phyloP scores from a whole-genome alignment of 352 stramenopile genomes.

The Phytopythium aichiense region DNA sequence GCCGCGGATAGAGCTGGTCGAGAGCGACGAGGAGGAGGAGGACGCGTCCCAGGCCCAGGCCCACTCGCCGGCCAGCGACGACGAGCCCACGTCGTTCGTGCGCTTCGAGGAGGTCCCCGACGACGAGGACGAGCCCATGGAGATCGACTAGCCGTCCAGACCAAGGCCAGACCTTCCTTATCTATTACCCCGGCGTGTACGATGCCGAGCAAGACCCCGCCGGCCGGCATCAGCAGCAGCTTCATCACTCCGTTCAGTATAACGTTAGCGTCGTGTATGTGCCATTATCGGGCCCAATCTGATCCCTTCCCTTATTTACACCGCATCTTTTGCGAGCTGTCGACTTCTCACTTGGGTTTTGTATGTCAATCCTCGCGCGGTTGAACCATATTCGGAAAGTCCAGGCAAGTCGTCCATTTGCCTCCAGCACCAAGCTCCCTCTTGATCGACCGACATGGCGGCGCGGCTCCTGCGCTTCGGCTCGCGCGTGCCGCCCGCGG shows the following conservation, averaged over 20 bases:
- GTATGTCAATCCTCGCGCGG: not conserved
- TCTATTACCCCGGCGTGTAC: not conserved
- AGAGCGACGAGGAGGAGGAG: slow-evolving; percentile 36
- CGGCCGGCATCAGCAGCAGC: too few species aligned
- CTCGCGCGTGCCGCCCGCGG: slow-evolving; percentile 10
- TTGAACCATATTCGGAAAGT: not conserved
- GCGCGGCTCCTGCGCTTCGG: slow-evolving; percentile 24
- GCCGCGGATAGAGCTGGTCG: slow-evolving; percentile 51
- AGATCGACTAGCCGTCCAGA: slow-evolving; percentile 47
- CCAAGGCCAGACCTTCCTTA: slow-evolving; percentile 1
- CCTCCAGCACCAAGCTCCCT: not conserved
- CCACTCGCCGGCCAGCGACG: slow-evolving; percentile 14
- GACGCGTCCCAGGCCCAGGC: slow-evolving; percentile 2
- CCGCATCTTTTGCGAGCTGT: not conserved
- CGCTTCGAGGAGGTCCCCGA: slow-evolving; percentile 69
- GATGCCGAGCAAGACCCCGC: not conserved
- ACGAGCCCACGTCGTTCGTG: slow-evolving; percentile 32
- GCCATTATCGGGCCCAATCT: not conserved
- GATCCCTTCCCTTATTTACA: not conserved
- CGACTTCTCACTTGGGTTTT: not conserved
- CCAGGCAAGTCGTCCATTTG: not conserved
- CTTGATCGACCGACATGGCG: slow-evolving; percentile 13
- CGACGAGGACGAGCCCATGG: slow-evolving; percentile 51
- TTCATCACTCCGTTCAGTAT: too few species aligned
- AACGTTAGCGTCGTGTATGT: too few species aligned